These are phyloP conservation scores for Plasmodium billcollinsi DNA, from an alignment of 169 alveolate species.

Conservation along the genomic window DNA sequence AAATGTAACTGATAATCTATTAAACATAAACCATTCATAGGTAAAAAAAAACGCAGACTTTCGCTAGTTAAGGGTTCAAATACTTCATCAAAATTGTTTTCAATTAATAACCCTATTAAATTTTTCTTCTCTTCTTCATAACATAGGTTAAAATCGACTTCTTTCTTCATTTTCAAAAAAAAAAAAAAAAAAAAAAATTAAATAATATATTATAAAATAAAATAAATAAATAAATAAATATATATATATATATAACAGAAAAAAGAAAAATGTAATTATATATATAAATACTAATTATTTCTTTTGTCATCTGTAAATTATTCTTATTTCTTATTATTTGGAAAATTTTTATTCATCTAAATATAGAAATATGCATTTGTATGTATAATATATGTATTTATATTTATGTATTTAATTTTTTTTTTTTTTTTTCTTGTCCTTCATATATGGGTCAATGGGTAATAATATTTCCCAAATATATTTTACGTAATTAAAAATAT, in stretches of 20 bases:
- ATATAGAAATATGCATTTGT: no score
- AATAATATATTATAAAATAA: background rate
- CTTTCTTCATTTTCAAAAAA: slow-evolving; percentile 46
- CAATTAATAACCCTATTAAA: slow-evolving; percentile 52
- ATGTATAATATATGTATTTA: no score
- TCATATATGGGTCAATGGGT: no score
- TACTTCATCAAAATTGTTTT: slow-evolving; percentile 71
- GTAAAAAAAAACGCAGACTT: slow-evolving; percentile 58
- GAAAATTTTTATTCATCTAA: no score
- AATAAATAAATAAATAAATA: background rate
- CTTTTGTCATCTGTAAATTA: no score
- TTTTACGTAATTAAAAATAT: no score
- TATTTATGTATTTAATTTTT: no score
- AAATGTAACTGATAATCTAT: slow-evolving; percentile 71
- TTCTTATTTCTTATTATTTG: no score
- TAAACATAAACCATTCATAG: slow-evolving; percentile 51
- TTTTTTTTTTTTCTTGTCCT: no score
- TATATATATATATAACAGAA: no score
- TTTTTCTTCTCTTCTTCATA: slow-evolving; percentile 64
- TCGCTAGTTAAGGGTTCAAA: slow-evolving; percentile 70
- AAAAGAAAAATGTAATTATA: background rate
- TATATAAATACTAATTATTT: background rate
- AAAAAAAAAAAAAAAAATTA: background rate
- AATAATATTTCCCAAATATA: no score
- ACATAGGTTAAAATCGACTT: slow-evolving; percentile 34